Base-by-base conservation (phyloP, 192 early-diverging fungal genomes). In the Coemansia sp. region DNA sequence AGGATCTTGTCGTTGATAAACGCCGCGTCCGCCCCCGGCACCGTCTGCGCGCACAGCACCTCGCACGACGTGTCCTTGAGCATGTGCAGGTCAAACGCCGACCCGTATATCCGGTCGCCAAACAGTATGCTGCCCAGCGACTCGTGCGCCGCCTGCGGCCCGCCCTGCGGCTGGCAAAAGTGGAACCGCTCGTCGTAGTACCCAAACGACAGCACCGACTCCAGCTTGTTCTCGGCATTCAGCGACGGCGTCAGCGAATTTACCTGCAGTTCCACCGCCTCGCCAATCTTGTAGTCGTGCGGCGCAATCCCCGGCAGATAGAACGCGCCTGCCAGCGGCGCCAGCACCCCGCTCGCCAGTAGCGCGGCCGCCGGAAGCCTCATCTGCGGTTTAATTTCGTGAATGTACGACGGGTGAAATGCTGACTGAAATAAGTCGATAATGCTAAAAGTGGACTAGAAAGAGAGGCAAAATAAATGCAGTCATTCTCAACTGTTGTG, bases 241-340 rank as follows among this genome's bases (percentile, higher is more conserved):
- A 80, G 76, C 39, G 82, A 70, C 5, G 94, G 91, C 4, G 91
- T 88, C 36, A 95, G 81, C 12, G 89, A 84, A 62, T 97, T 97
- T 23, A 97, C 93, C 54, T 80, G 79, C 23, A 97, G 65, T 19
- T 83, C 81, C 5, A 97, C 93, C 14, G 40, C 32, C 50, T 86
- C 84, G 23, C 80, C 82, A 27, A 67, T 59, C 30, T 63, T 60
- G 67, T 92, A 97, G 66, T 97, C 91, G 35, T 83, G 78, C 25
- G 94, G 94, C 1, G 92, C 90, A 23, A 97, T 89, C 27, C 94
- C 94, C 8, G 94, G 94, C 8, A 97, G 79, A 65, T 97, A 97
- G 75, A 95, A 97, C 5, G 86, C 89, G 3, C 43, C 26, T 7
- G 55, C 57, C 19, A 54, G 58, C 22, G 60, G 62, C 27, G 59